These are phyloP conservation scores for Crotalaria pallida DNA, from an alignment of 306 rosid genomes.

Conservation along the genomic window DNA sequence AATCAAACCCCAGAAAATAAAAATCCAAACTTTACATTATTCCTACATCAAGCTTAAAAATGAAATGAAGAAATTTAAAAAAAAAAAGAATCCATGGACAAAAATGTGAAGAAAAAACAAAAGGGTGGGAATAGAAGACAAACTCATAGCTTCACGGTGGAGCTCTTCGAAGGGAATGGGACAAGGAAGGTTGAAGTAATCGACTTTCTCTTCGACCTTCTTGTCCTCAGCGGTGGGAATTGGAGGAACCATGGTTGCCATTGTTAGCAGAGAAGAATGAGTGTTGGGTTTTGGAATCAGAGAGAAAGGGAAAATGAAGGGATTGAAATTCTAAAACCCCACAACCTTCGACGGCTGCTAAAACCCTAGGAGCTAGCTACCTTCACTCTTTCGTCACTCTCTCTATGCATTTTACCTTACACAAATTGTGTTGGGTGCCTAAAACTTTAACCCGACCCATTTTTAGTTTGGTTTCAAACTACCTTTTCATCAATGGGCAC, in stretches of 20 bases:
- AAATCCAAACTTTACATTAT: neutral
- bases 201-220: slow-evolving; percentile 44
- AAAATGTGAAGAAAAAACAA: neutral
- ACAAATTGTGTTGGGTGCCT: neutral
- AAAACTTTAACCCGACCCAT: neutral
- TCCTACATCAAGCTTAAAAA: neutral
- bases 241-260: slow-evolving; percentile 35
- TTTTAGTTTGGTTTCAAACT: too few relatives aligned
- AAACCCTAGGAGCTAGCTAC: slow-evolving; percentile 30
- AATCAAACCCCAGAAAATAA: neutral
- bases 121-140: slow-evolving; percentile 2
- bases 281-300: neutral
- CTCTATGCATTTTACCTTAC: neutral
- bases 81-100: neutral
- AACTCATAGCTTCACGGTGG: slow-evolving; percentile 96
- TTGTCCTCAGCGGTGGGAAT: slow-evolving; percentile 4
- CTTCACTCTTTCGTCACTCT: neutral
- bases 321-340: slow-evolving; percentile 20
- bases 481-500: too few relatives aligned
- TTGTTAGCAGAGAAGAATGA: slow-evolving; percentile 14
- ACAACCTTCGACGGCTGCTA: slow-evolving; percentile 15
- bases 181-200: slow-evolving; percentile 80
- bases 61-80: neutral
- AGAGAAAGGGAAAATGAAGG: neutral
- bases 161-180: slow-evolving; percentile 94